Base-by-base conservation (phyloP, 768 basidiomycete species). In the Hericium rajendrae region DNA sequence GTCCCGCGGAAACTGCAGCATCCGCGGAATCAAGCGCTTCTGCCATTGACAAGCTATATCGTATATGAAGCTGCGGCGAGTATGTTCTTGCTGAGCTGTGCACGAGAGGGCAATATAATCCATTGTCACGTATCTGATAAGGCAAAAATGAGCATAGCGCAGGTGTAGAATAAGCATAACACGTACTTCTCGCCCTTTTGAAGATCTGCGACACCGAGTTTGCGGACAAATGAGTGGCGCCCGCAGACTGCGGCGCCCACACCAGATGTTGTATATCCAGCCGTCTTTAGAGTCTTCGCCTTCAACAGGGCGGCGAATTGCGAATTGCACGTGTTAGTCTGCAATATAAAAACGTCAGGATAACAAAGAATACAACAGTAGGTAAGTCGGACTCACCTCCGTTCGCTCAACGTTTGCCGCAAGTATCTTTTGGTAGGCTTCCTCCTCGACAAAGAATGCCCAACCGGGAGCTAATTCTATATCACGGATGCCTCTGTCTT, bases 181-280 rank as follows among this genome's bases (percentile, higher is more conserved):
- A 61, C 60, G 4, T 51, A 70, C 71, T 63, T 49, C 60, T 72
- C 71, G 0, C 71, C 71, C 51, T 65, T 65, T 43, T 69, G 70
- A 4, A 72, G 57, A 56, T 73, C 70, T 2, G 65, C 70, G 8
- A 69, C 57, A 1, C 69, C 67, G 12, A 59, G 59, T 16, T 61
- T 56, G 37, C 59, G 54, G 26, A 68, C 56, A 51, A 69, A 50
- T 15, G 22, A 20, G 13, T 50, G 49, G 15, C 49, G 9, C 9
- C 22, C 20, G 24, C 49, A 50, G 49, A 50, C 49, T 15, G 24
- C 22, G 16, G 49, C 22, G 11, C 49, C 49, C 6, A 50, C 24
- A 8, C 49, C 49, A 24, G 20, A 24, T 22, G 20, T 26, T 6
- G 6, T 20, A 28, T 24, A 50, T 24, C 49, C 22, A 15, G 22